Conservation (phyloP, 768 basidiomycete species). For the Suillus alpinus region DNA sequence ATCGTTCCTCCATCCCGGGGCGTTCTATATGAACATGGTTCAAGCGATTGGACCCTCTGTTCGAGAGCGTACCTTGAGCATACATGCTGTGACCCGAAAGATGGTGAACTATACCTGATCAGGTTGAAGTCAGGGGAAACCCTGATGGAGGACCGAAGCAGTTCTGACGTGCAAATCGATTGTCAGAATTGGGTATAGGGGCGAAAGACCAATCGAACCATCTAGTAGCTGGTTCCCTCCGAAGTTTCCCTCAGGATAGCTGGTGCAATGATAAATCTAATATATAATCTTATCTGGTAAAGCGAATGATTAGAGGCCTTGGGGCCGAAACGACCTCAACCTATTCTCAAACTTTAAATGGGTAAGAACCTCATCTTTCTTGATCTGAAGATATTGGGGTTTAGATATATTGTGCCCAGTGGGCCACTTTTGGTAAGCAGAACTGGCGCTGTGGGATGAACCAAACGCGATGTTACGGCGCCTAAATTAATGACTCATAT, state of each 20-base stretch:
- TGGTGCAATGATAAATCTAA: too few relatives aligned
- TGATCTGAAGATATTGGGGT: constrained; percentile 59
- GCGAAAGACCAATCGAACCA: constrained; percentile 96
- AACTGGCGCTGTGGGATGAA: constrained; percentile 73
- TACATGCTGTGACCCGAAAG: constrained; percentile 86
- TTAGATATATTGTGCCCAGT: too few relatives aligned
- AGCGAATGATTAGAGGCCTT: constrained; percentile 92
- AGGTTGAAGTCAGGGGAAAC: constrained; percentile 94
- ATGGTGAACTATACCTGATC: constrained; percentile 89
- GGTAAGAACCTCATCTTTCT: constrained; percentile 58
- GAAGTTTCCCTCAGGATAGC: constrained; percentile 83
- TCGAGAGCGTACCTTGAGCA: constrained; percentile 78
- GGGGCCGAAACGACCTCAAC: constrained; percentile 87
- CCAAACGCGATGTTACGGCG: constrained; percentile 75
- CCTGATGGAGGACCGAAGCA: constrained; percentile 94
- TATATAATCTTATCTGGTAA: constrained; percentile 65
- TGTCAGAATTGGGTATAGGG: constrained; percentile 94
- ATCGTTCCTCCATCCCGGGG: too few relatives aligned
- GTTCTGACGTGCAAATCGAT: constrained; percentile 97
- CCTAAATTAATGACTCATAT: constrained; percentile 79
- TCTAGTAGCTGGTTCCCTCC: constrained; percentile 91
- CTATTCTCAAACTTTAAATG: constrained; percentile 75
- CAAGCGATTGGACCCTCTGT: too few relatives aligned
- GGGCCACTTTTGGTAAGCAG: constrained; percentile 74
- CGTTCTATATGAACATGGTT: too few relatives aligned